Evolutionary conservation across 2,329 filamentous ascomycete genomes (phyloP).

Genomic region (Fusarium sp.): DNA sequence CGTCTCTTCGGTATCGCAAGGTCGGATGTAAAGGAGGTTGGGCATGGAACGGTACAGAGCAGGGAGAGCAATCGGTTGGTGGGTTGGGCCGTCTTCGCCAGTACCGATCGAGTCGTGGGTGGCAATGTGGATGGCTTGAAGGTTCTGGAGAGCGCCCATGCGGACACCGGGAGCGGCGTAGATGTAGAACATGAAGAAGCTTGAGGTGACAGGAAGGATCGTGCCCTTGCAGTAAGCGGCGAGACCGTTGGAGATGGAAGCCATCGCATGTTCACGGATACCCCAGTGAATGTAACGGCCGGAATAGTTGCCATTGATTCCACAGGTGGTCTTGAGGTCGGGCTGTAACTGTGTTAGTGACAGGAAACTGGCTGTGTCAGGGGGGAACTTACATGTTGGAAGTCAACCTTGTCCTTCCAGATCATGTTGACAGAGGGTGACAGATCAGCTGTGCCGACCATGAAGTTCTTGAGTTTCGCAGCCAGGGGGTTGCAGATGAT

Average conservation of each 20-base stretch:
- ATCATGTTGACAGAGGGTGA: conserved; percentile 66
- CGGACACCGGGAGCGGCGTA: conserved; percentile 68
- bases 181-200: conserved; percentile 72
- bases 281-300: conserved; percentile 70
- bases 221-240: conserved; percentile 66
- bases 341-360: conserved; percentile 42
- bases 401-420: conserved; percentile 63
- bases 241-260: conserved; percentile 65
- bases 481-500: conserved; percentile 63
- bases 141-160: conserved; percentile 67
- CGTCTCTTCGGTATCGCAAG: conserved; percentile 67
- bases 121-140: conserved; percentile 68
- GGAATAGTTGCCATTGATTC: conserved; percentile 63
- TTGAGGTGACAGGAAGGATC: conserved; percentile 66
- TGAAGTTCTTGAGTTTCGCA: conserved; percentile 57
- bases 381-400: conserved; percentile 53
- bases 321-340: conserved; percentile 53
- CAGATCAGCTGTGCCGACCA: conserved; percentile 65
- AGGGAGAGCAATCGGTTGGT: conserved; percentile 69
- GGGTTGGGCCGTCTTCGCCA: conserved; percentile 70
- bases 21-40: conserved; percentile 69
- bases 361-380: background rate
- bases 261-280: conserved; percentile 72
- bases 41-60: conserved; percentile 71
- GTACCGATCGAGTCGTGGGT: conserved; percentile 70